Base-by-base conservation (phyloP, 2,329 filamentous ascomycete genomes). In the Ascochyta clinopodiicola region DNA sequence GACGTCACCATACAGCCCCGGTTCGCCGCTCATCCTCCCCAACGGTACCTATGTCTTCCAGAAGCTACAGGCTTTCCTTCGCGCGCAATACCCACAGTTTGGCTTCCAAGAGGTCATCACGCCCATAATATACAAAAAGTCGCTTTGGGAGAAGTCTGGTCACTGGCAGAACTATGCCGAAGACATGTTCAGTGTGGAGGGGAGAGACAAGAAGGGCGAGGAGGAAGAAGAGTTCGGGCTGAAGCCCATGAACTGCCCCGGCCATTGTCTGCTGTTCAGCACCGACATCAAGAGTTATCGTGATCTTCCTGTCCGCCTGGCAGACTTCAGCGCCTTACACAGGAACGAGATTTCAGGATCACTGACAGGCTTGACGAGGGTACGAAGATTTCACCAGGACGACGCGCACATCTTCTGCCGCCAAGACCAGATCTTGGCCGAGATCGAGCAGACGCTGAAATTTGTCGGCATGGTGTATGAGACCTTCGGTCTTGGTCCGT, bases 201-300 rank as follows among this genome's bases (percentile, higher is more conserved):
- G 81, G 1, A 79, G 82, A 15, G 80, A 80, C n/a, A 77, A 78
- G 31, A 77, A 71, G 21, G 78, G 78, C 3, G 70, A 78, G 40
- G 84, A 87, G 57, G 86, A 89, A 59, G 86, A 88, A 61, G 88
- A 90, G 59, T 96, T 91, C 75, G 91, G 90, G 17, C 79, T 96
- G 64, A 96, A 96, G 75, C 92, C 92, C 13, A 96, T 96, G 92
- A 96, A 96, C 72, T 96, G 92, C 71, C 92, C 92, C 0, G 92
- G 91, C 3, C 92, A 96, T 75, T 96, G 91, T 72, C 80, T 96
- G 60, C 84, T 96, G 59, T 96, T 96, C 72, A 88, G 85, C 57
- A 88, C 88, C 42, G 84, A 88, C 62, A 82, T 83, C 53, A 86
- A 87, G 57, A 92, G 88, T 64, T 94, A 94, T 75, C 85, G 88